Evolutionary conservation across 495 filamentous ascomycete genomes (phyloP).

Genomic region (Thermochaetoides thermophila): DNA sequence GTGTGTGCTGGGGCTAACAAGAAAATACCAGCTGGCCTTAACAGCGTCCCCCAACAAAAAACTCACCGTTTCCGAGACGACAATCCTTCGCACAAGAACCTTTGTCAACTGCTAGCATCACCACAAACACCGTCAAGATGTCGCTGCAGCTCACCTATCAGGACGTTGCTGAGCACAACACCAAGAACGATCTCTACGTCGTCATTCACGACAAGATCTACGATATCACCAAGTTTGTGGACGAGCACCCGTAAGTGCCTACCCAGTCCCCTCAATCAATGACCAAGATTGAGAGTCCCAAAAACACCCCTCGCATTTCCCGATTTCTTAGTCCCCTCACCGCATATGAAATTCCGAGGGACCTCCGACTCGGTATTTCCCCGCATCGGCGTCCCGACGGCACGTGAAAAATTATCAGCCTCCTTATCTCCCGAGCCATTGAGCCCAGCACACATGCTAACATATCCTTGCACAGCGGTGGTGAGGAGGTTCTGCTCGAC

Average conservation of each 20-base stretch:
- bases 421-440: no score
- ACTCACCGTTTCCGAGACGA: conserved; percentile 4
- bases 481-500: conserved; percentile 95
- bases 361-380: no score
- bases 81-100: conserved; percentile 4
- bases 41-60: no score
- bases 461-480: conserved; percentile 48
- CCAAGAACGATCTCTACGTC: conserved; percentile 89
- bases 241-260: conserved; percentile 93
- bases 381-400: conserved; percentile 1
- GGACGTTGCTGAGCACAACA: conserved; percentile 75
- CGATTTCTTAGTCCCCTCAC: background rate
- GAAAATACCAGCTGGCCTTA: conserved; percentile 14
- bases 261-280: no score
- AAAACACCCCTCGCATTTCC: no score
- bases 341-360: background rate
- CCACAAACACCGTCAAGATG: conserved; percentile 36
- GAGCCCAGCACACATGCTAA: conserved; percentile 10
- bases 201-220: conserved; percentile 97
- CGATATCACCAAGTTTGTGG: conserved; percentile 72
- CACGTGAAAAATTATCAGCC: no score
- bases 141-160: conserved; percentile 64
- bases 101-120: no score
- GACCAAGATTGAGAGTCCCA: no score
- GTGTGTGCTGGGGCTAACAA: conserved; percentile 10